A percentile compares a stretch with the other conserved stretches of the same genome.
Conservation (phyloP, 805 yeast species). For the Candida sanyiensis region DNA sequence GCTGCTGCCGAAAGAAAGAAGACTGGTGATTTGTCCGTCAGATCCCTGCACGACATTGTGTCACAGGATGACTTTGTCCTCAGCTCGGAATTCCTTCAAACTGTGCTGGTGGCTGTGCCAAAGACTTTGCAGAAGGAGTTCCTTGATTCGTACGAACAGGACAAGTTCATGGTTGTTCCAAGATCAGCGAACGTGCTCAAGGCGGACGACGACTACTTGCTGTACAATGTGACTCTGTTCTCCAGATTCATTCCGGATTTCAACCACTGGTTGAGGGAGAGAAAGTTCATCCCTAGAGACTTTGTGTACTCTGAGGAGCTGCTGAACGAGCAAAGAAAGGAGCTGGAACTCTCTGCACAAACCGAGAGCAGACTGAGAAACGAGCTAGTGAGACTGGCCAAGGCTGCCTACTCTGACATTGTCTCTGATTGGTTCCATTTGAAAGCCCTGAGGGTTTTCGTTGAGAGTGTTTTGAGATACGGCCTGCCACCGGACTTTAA, state of each 20-base stretch:
- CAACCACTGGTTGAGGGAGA: slow-evolving; percentile 67
- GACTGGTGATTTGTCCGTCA: slow-evolving; percentile 88
- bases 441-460: slow-evolving; percentile 80
- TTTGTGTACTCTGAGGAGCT: slow-evolving; percentile 77
- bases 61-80: slow-evolving; percentile 76
- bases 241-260: slow-evolving; percentile 73
- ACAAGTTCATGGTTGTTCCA: slow-evolving; percentile 82
- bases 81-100: slow-evolving; percentile 79
- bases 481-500: slow-evolving; percentile 94
- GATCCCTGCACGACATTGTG: slow-evolving; percentile 86
- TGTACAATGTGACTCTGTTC: slow-evolving; percentile 80
- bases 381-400: slow-evolving; percentile 77
- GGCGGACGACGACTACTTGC: slow-evolving; percentile 64
- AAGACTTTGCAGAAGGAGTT: slow-evolving; percentile 55
- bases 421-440: slow-evolving; percentile 86
- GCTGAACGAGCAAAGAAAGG: slow-evolving; percentile 67
- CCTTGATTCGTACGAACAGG: slow-evolving; percentile 64
- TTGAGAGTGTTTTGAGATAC: slow-evolving; percentile 90
- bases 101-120: slow-evolving; percentile 88
- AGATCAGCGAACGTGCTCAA: slow-evolving; percentile 71
- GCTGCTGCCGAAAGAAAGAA: slow-evolving; percentile 88
- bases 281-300: slow-evolving; percentile 89
- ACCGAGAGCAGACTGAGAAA: slow-evolving; percentile 67
- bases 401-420: slow-evolving; percentile 86
- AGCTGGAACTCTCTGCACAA: slow-evolving; percentile 68